A percentile compares a stretch with the other conserved stretches of the same genome.
Conservation (phyloP, 2,329 filamentous ascomycete species). For the Nemania diffusa region DNA sequence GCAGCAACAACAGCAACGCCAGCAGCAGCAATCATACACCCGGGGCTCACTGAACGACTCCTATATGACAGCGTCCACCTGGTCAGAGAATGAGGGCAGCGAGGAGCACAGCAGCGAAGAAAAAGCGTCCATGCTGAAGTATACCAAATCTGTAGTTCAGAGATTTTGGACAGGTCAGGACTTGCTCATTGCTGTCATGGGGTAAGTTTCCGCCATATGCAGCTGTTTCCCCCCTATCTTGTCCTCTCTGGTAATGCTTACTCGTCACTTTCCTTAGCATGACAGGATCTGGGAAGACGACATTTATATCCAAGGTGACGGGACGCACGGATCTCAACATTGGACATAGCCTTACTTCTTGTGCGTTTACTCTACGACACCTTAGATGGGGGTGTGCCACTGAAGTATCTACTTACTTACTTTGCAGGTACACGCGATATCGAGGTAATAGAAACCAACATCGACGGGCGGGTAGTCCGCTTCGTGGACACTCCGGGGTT, state of each 20-base stretch:
- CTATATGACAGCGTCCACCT: constrained; percentile 4
- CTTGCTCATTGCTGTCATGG: constrained; percentile 40
- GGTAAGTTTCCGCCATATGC: constrained; percentile 25
- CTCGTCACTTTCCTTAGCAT: constrained; percentile 39
- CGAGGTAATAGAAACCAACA: constrained; percentile 44
- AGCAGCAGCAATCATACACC: background rate
- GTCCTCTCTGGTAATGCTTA: background rate
- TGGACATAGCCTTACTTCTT: constrained; percentile 50
- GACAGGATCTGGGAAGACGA: constrained; percentile 53
- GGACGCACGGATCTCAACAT: constrained; percentile 48
- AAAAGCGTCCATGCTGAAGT: constrained; percentile 20
- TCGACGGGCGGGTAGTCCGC: constrained; percentile 45
- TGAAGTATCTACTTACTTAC: background rate
- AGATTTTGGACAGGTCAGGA: constrained; percentile 31
- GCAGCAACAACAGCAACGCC: background rate
- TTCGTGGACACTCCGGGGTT: constrained; percentile 61
- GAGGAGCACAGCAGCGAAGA: constrained; percentile 1
- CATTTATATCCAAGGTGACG: constrained; percentile 52
- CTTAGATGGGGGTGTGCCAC: background rate
- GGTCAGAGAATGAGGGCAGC: background rate
- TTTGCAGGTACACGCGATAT: constrained; percentile 47
- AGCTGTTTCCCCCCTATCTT: background rate
- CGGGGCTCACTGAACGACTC: constrained; percentile 21
- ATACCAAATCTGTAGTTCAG: constrained; percentile 34
- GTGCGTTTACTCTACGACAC: constrained; percentile 31